Evolutionary conservation across 257 asterid species (phyloP), one percentile per base, ranked within the genome.

Genomic region (Scutellaria baicalensis): DNA sequence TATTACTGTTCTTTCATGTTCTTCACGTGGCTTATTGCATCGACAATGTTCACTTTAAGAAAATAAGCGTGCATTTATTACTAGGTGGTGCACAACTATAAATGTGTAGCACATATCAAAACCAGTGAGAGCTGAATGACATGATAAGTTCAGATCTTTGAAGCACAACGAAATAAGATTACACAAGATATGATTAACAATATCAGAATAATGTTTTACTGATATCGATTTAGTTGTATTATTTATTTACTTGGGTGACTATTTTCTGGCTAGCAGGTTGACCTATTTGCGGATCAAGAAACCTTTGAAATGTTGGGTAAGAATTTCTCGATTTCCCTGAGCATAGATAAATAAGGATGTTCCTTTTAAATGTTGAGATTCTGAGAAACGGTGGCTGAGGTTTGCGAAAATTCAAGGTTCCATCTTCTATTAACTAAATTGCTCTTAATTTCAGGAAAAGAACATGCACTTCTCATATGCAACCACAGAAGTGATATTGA

Each of bases 401-500:
- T 60, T 40, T 63, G 39, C 44, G 4, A 21, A 62, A 23, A 1
- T 1, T 18, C 8, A 14, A 42, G 17, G n/a, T 39, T 68, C 12
- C 51, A 35, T 52, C 56, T 27, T 40, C 11, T 14, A 39, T 60
- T 59, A 17, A 58, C 11, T 21, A 18, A 64, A 60, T 56, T 78
- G 52, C 69, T 14, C 59, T 16, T 54, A 62, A 67, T 68, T 72
- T 79, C 82, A 91, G 97, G 95, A 57, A 89, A 89, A 80, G 97
- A 91, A 74, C 84, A 75, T 38, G 95, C 95, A 62, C 92, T 91
- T 69, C 76, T 91, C 76, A 84, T 91, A 65, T 87, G 82, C 72
- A 89, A 87, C 76, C 95, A 89, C 76, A 81, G 77, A 77, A 85
- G 96, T 70, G 96, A 89, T 62, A 85, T 89, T 55, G 96, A 89